Percentiles rank a stretch among this genome's conserved stretches.
Conservation (phyloP, 306 rosid species). For the Cicer yamashitae region DNA sequence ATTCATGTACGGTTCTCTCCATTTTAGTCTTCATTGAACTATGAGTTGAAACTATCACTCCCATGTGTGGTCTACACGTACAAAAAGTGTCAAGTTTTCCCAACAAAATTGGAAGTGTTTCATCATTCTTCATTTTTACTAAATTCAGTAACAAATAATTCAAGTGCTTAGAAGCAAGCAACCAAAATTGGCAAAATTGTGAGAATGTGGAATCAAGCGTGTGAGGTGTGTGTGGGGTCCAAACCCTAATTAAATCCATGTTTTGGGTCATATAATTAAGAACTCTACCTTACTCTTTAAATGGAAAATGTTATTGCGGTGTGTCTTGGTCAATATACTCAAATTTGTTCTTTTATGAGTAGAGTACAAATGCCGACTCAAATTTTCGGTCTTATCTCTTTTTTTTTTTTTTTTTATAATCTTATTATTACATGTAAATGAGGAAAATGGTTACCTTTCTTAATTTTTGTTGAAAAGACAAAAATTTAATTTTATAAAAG, state of each 20-base stretch:
- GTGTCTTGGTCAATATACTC: slow-evolving; percentile 16
- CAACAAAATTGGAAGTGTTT: slow-evolving; percentile 42
- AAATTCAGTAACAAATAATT: slow-evolving; percentile 5
- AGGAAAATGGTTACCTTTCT: background rate
- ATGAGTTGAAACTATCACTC: background rate
- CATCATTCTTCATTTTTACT: slow-evolving; percentile 22
- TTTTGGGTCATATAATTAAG: slow-evolving; percentile 28
- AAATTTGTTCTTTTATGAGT: background rate
- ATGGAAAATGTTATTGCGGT: background rate
- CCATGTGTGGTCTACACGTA: slow-evolving; percentile 33
- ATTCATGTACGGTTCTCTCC: slow-evolving; percentile 2
- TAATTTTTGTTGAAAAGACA: too few relatives aligned
- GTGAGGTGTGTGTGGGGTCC: slow-evolving; percentile 32
- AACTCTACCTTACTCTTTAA: background rate
- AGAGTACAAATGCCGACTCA: slow-evolving; percentile 32
- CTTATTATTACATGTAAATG: background rate
- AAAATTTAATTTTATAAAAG: too few relatives aligned
- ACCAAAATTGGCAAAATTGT: background rate
- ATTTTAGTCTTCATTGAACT: background rate
- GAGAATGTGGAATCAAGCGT: slow-evolving; percentile 15
- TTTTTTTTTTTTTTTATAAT: background rate
- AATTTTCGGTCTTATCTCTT: slow-evolving; percentile 9
- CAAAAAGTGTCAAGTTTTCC: slow-evolving; percentile 28
- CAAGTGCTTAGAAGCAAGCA: slow-evolving; percentile 32
- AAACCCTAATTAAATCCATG: background rate